Conservation (phyloP, 192 early-diverging fungal species). For the Coemansia sp. region DNA sequence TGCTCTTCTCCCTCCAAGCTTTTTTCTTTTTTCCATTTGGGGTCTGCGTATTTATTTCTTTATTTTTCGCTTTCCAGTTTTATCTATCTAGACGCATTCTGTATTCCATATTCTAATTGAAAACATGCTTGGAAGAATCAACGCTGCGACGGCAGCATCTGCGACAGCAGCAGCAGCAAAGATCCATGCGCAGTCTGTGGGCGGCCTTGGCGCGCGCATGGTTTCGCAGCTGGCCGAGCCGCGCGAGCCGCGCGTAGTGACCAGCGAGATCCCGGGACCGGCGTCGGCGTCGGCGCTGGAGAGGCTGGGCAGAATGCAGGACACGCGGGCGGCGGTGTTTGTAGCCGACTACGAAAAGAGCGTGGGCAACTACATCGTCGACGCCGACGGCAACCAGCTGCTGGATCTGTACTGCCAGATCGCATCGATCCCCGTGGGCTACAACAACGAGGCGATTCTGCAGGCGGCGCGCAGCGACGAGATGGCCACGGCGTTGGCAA, state of each 20-base stretch:
- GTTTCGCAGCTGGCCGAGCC: slow-evolving; percentile 56
- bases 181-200: background rate
- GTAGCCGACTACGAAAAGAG: slow-evolving; percentile 64
- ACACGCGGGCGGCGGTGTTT: slow-evolving; percentile 64
- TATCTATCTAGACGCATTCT: no score
- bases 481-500: slow-evolving; percentile 63
- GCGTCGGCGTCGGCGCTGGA: slow-evolving; percentile 54
- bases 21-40: background rate
- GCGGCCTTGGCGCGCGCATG: slow-evolving; percentile 10
- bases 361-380: slow-evolving; percentile 70
- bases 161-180: background rate
- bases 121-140: slow-evolving; percentile 8
- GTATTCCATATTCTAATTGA: background rate
- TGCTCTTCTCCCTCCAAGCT: background rate
- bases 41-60: slow-evolving; percentile 6
- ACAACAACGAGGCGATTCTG: slow-evolving; percentile 64
- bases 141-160: background rate
- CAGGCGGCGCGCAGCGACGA: slow-evolving; percentile 53
- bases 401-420: slow-evolving; percentile 73
- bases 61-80: no score
- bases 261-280: slow-evolving; percentile 60
- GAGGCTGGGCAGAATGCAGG: slow-evolving; percentile 57
- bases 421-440: slow-evolving; percentile 69
- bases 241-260: slow-evolving; percentile 52
- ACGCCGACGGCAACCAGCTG: slow-evolving; percentile 68